Evolutionary conservation across 2,329 filamentous ascomycete species (phyloP).

Genomic region (Ceratocystis huliohia): DNA sequence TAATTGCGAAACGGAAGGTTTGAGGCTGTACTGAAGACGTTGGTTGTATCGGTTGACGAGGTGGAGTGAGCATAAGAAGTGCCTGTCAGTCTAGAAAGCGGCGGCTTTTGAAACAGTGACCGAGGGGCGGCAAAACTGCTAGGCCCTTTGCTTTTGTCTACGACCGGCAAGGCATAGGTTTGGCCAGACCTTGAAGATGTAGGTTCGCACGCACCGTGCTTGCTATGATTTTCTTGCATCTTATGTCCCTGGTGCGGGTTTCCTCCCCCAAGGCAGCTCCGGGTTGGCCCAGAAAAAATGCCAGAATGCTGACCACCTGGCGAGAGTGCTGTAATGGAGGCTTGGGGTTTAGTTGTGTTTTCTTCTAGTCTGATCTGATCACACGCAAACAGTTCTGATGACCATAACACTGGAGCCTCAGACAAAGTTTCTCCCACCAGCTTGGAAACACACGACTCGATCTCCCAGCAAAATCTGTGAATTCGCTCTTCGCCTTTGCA

Average conservation of each 20-base stretch:
- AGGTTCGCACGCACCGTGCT: not conserved
- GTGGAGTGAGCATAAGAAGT: constrained; percentile 48
- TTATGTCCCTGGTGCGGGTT: constrained; percentile 29
- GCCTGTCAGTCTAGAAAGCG: constrained; percentile 47
- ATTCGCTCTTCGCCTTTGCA: constrained; percentile 91
- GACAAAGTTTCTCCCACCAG: constrained; percentile 73
- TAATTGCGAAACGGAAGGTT: constrained; percentile 32
- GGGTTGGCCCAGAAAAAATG: constrained; percentile 42
- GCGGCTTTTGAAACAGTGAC: constrained; percentile 67
- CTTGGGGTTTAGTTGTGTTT: constrained; percentile 23
- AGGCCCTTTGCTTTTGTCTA: not conserved
- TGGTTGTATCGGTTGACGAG: constrained; percentile 44
- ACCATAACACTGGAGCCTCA: constrained; percentile 82
- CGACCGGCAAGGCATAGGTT: not conserved
- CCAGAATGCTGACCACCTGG: constrained; percentile 39
- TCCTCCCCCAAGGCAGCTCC: constrained; percentile 22
- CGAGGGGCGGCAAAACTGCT: constrained; percentile 51
- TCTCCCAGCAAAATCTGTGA: constrained; percentile 82
- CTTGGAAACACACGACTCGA: constrained; percentile 74
- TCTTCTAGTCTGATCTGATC: constrained; percentile 54
- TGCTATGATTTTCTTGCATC: constrained; percentile 42
- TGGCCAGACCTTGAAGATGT: not conserved
- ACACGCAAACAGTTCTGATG: constrained; percentile 72
- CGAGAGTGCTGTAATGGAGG: constrained; percentile 33
- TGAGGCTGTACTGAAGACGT: constrained; percentile 40